Evolutionary conservation across 495 filamentous ascomycete species (phyloP).

Genomic region (Lepraria neglecta): DNA sequence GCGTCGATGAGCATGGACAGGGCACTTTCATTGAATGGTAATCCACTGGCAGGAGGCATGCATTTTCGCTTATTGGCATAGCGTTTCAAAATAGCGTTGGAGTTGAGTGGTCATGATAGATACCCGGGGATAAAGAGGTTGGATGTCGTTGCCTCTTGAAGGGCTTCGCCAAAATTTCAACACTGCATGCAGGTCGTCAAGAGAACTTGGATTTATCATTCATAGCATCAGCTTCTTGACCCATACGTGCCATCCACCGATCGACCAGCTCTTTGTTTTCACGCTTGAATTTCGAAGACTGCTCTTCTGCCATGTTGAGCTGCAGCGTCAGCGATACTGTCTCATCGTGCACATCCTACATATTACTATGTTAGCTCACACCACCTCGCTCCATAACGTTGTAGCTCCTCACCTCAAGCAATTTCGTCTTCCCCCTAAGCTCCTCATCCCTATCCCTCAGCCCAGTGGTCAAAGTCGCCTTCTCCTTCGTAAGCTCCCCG

Average conservation of each 20-base stretch:
- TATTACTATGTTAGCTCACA: not conserved
- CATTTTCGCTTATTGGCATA: slow-evolving; percentile 1
- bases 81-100: not conserved
- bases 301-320: slow-evolving; percentile 76
- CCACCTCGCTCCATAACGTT: not conserved
- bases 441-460: slow-evolving; percentile 81
- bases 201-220: slow-evolving; percentile 55
- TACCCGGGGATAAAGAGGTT: slow-evolving; percentile 2
- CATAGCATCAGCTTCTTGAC: slow-evolving; percentile 80
- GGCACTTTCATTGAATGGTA: not conserved
- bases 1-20: not conserved
- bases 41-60: not conserved
- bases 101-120: slow-evolving; percentile 7
- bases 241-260: slow-evolving; percentile 84
- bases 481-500: slow-evolving; percentile 55
- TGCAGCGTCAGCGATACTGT: slow-evolving; percentile 77
- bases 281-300: slow-evolving; percentile 55
- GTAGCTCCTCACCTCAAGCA: slow-evolving; percentile 57
- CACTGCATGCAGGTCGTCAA: slow-evolving; percentile 20
- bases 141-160: not conserved
- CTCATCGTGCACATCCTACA: slow-evolving; percentile 81
- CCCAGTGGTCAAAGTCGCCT: slow-evolving; percentile 51
- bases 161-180: not conserved
- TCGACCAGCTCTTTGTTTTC: slow-evolving; percentile 87
- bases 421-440: slow-evolving; percentile 69